These are phyloP conservation scores for Stygiomarasmius scandens DNA, from an alignment of 1,284 basidiomycete genomes.

Conservation along the genomic window DNA sequence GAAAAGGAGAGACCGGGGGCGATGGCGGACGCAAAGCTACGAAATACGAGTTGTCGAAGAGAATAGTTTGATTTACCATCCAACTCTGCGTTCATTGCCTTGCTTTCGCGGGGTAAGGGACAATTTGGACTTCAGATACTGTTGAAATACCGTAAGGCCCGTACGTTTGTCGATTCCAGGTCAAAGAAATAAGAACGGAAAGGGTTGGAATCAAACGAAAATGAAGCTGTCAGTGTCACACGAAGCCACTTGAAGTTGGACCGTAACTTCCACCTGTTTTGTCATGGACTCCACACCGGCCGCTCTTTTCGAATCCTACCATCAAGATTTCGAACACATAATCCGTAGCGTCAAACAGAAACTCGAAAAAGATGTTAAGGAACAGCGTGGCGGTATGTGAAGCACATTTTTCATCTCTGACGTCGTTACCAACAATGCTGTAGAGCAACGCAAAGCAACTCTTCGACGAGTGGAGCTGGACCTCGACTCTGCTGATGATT, in stretches of 20 bases:
- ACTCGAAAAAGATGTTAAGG: constrained; percentile 60
- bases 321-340: constrained; percentile 70
- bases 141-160: too few relatives aligned
- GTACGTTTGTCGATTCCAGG: too few relatives aligned
- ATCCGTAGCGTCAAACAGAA: constrained; percentile 63
- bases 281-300: constrained; percentile 73
- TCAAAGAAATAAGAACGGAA: too few relatives aligned
- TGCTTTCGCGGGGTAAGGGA: too few relatives aligned
- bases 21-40: too few relatives aligned
- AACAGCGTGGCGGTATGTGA: constrained; percentile 56
- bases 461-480: constrained; percentile 87
- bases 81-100: too few relatives aligned
- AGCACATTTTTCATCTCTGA: constrained; percentile 17
- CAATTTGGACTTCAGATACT: too few relatives aligned
- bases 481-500: constrained; percentile 94
- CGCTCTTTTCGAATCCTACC: constrained; percentile 71
- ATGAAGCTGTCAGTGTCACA: too few relatives aligned
- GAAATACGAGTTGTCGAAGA: too few relatives aligned
- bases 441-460: constrained; percentile 84
- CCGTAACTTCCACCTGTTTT: neutral
- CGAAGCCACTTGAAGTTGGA: neutral
- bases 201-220: too few relatives aligned
- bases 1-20: too few relatives aligned
- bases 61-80: too few relatives aligned
- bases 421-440: neutral